phyloP scores from a whole-genome alignment of 106 monocot genomes.

The Acanthochlamys bracteata region DNA sequence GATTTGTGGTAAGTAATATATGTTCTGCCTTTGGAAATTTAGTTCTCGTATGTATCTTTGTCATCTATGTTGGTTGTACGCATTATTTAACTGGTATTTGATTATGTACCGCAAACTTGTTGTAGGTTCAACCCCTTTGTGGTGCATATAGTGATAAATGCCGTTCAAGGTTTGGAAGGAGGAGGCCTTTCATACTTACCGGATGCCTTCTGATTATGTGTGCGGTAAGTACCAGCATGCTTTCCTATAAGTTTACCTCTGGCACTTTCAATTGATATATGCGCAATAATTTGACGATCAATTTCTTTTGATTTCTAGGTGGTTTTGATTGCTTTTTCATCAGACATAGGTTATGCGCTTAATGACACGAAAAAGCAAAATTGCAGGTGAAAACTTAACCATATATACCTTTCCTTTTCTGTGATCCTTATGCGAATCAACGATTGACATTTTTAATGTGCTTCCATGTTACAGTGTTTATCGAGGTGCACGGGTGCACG shows the following conservation, averaged over 20 bases:
- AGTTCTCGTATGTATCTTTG: background rate
- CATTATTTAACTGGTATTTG: background rate
- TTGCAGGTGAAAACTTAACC: constrained; percentile 35
- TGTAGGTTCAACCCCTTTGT: constrained; percentile 61
- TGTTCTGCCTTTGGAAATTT: background rate
- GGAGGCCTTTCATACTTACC: constrained; percentile 53
- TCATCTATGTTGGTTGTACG: too few species aligned
- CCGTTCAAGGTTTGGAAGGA: constrained; percentile 46
- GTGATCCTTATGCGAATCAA: background rate
- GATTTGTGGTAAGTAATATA: constrained; percentile 25
- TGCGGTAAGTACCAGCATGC: constrained; percentile 38
- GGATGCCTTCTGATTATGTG: constrained; percentile 42
- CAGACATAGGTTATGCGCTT: constrained; percentile 50
- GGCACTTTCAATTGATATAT: background rate
- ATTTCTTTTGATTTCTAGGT: constrained; percentile 26
- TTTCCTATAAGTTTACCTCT: background rate
- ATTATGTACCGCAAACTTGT: background rate
- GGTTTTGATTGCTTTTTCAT: constrained; percentile 49
- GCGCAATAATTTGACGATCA: background rate
- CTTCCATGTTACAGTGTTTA: constrained; percentile 20
- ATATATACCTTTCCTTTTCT: background rate
- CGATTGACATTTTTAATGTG: background rate
- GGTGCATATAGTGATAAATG: constrained; percentile 64
- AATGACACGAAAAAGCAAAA: constrained; percentile 46
- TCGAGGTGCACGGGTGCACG: constrained; percentile 44